Evolutionary conservation across 495 filamentous ascomycete species (phyloP), one percentile per base, ranked within the genome.

Genomic region (Lasiosphaeriaceae sp.): DNA sequence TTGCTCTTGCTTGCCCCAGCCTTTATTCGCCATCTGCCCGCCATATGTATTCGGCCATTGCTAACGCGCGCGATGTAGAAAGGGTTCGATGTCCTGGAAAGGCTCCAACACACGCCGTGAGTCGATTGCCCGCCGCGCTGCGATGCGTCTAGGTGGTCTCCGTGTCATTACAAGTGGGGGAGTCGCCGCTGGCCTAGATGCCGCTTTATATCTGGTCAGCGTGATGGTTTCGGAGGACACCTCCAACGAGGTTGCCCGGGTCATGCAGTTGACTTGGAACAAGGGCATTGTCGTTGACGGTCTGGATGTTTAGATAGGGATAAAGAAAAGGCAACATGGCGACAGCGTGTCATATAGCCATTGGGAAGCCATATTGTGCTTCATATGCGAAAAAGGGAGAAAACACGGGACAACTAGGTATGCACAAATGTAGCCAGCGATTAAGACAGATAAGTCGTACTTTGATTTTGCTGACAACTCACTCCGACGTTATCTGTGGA

Each of bases 111-210:
- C 76, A 51, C 79, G 86, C 8, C 78, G 86, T 49, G 87, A 90
- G 76, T 86, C 81, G 17, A 86, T 87, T 68, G 80, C 80, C 56
- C 77, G 86, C 34, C 76, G 87, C 60, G 85, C 82, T 7, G 79
- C 81, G 56, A 76, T 90, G 76, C 78, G 80, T 29, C 77, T 89
- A 26, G 82, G 83, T 64, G 85, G 87, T 17, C 79, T 92, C 66
- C 79, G 86, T 58, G 80, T 95, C 45, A 82, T 95, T 59, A 93
- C 90, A 34, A 80, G 78, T 67, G 88, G 89, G 52, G 90, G 90
- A 48, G 76, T 90, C 51, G 86, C 84, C 58, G 83, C 85, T 66
- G 90, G 90, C 57, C 71, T 93, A 29, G 90, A 95, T 76, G 90
- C 88, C 19, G 74, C 83, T 55, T 72, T 92, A 71, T 90, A 92